Conservation (phyloP, 2,329 filamentous ascomycete species). For the Tothia fuscella region DNA sequence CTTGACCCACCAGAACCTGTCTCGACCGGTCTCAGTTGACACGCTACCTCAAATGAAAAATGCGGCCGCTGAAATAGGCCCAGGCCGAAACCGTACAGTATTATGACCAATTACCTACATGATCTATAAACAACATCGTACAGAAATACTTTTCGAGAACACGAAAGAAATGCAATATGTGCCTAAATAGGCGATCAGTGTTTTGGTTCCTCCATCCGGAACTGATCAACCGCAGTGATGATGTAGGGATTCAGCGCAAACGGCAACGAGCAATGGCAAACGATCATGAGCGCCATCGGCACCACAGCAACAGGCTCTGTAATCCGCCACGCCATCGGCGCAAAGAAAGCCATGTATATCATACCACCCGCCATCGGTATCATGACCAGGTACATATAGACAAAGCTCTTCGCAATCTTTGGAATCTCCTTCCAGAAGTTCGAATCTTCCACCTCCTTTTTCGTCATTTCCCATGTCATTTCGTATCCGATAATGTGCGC, state of each 20-base stretch:
- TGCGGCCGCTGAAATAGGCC: no score
- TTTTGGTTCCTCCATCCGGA: no score
- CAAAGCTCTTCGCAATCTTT: constrained; percentile 15
- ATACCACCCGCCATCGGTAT: constrained; percentile 14
- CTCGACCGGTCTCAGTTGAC: no score
- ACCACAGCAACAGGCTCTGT: constrained; percentile 15
- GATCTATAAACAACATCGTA: no score
- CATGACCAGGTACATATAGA: constrained; percentile 16
- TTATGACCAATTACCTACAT: no score
- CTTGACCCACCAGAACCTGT: no score
- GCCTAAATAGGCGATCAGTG: no score
- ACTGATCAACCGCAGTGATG: constrained; percentile 21
- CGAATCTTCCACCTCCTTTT: constrained; percentile 8
- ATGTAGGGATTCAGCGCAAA: constrained; percentile 7
- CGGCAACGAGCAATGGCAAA: constrained; percentile 14
- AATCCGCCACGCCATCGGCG: constrained; percentile 15
- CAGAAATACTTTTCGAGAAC: no score
- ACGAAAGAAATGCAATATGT: no score
- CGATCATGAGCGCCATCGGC: constrained; percentile 16
- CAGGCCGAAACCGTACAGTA: no score
- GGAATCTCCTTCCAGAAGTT: constrained; percentile 16
- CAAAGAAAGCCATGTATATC: constrained; percentile 15
- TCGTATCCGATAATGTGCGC: constrained; percentile 13
- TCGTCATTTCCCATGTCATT: constrained; percentile 11
- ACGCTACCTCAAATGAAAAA: no score